phyloP scores from a whole-genome alignment of 805 yeast genomes.

The Saccharomycopsis vini region DNA sequence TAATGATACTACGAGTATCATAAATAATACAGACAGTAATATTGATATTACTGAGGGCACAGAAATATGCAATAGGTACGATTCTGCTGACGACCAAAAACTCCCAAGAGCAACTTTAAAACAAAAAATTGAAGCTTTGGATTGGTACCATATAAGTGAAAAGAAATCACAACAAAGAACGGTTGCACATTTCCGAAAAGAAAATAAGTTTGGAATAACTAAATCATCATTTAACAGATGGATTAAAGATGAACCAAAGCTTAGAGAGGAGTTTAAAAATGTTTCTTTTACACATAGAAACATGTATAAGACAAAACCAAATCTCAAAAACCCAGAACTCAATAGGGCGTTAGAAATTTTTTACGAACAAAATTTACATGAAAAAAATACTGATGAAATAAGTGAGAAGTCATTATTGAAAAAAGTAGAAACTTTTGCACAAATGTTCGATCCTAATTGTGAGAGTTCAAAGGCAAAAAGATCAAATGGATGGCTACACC shows the following conservation, averaged over 20 bases:
- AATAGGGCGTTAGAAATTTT: conserved; percentile 30
- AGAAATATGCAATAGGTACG: too few species aligned
- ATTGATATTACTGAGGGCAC: too few species aligned
- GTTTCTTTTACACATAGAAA: conserved; percentile 24
- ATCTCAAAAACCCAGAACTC: conserved; percentile 27
- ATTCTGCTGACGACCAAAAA: conserved; percentile 6
- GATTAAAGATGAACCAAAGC: conserved; percentile 28
- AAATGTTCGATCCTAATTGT: conserved; percentile 12
- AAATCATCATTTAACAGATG: conserved; percentile 33
- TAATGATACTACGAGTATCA: background rate
- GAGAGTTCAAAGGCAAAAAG: conserved; percentile 18
- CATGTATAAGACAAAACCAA: conserved; percentile 27
- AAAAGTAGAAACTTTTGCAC: conserved; percentile 23
- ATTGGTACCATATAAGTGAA: conserved; percentile 29
- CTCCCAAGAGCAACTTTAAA: conserved; percentile 31
- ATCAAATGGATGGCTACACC: conserved; percentile 35
- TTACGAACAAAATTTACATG: conserved; percentile 30
- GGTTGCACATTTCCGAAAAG: conserved; percentile 26
- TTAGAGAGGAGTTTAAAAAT: conserved; percentile 25
- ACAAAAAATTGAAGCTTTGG: conserved; percentile 29
- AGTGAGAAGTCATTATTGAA: conserved; percentile 27
- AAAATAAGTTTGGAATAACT: conserved; percentile 29
- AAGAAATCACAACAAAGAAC: conserved; percentile 30
- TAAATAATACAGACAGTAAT: background rate
- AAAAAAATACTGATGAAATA: conserved; percentile 21